Base-by-base conservation (phyloP, 2,329 filamentous ascomycete genomes). In the Colletotrichum shisoi region DNA sequence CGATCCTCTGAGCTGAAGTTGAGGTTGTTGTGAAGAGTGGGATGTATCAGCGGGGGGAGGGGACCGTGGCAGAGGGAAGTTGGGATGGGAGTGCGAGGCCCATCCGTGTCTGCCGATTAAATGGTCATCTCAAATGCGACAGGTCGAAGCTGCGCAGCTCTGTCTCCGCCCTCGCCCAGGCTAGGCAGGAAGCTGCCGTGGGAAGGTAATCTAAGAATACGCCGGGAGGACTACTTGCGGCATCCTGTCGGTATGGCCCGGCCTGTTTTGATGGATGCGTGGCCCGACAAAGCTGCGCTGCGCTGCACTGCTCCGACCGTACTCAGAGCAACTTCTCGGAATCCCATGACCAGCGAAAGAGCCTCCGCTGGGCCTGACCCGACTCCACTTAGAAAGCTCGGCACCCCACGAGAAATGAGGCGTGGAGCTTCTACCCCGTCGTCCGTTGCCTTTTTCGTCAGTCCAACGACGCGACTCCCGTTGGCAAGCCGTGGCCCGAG, bases 351-450 rank as follows among this genome's bases (percentile, higher is more conserved):
- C 12, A 57, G 40, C 53, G 63, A 34, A 34, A 52, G 60, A 62
- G 12, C 31, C 31, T 49, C 54, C 19, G 15, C 13, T 34, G 34
- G 37, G 11, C 42, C 27, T 24, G 42, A 49, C 51, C 21, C 21
- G 42, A 49, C 45, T 67, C 63, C 52, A 42, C 63, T 67, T 65
- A 45, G 63, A 57, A 48, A 44, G 31, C 42, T 56, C 58, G 37
- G 58, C 42, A 40, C 42, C 59, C 31, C 45, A 39, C 53, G n/a
- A 57, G 40, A 67, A 67, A 67, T 67, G 39, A 67, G 46, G 40
- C 60, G 63, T 67, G 63, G 63, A 57, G 60, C 60, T n/a, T 37
- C 42, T 24, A 45, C 53, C 60, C 63, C 63, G 21, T 51, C 63
- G n/a, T 51, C 24, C 27, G 31, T 52, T 52, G 49, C 42, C 39